Evolutionary conservation across 1,284 basidiomycete genomes (phyloP), one percentile per base, ranked within the genome.

Genomic region (Peniophora sp.): DNA sequence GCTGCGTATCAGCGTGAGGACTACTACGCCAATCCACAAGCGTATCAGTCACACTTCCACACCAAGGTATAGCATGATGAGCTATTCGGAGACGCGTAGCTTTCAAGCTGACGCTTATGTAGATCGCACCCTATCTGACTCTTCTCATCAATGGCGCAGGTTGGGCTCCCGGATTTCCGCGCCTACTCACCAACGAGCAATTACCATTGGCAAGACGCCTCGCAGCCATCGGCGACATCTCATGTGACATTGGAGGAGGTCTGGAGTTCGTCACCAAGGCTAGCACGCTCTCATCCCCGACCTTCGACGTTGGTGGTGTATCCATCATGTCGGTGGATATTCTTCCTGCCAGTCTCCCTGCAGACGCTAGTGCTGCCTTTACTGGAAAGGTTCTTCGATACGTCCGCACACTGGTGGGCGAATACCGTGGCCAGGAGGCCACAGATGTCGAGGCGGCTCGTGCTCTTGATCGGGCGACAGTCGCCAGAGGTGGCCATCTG

Each of bases 261-360:
- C 75, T 96, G 27, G 83, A 94, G 64, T 94, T 94, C 65, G 73
- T 94, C 47, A 77, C 81, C 5, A 74, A 73, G 20, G 68, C 83
- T 5, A 88, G 90, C 1, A 93, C 92, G 0, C 79, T 87, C 44
- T 87, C 87, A 22, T 69, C 78, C 17, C 92, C 92, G 0, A 84
- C 81, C 61, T 92, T 82, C 64, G 75, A 75, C 48, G 69, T 81
- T 2, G 79, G 80, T 0, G 71, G 75, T 0, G 74, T 91, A 3
- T 79, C 86, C 48, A 81, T 94, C 59, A 91, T 92, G 79, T 80
- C 88, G 0, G 85, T 93, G 47, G 93, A 96, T 61, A 95, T 96
- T 56, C 77, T 95, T 2, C 93, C 92, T 0, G 79, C 92, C 0
- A 81, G 87, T 49, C 74, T 96, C 14, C 88, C 92, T 20, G 68